Conservation (phyloP, 1,284 basidiomycete species). For the Abortiporus biennis region DNA sequence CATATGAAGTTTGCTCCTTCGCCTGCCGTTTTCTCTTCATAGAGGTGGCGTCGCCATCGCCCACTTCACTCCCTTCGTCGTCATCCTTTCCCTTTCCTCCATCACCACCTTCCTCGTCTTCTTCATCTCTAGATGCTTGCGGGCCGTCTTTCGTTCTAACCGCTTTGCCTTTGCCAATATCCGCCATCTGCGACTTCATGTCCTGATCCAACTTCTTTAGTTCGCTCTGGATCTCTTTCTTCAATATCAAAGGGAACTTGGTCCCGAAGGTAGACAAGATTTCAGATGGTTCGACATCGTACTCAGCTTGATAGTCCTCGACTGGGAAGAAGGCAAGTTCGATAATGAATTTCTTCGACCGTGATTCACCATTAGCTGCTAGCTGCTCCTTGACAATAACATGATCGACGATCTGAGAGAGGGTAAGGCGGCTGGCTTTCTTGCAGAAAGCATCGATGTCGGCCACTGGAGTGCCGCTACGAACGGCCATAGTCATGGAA, state of each 20-base stretch:
- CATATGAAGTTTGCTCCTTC: slow-evolving; percentile 51
- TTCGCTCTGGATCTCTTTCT: slow-evolving; percentile 83
- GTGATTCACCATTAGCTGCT: slow-evolving; percentile 58
- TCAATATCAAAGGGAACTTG: slow-evolving; percentile 80
- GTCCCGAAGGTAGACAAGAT: slow-evolving; percentile 72
- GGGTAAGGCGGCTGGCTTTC: slow-evolving; percentile 78
- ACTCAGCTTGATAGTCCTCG: slow-evolving; percentile 82
- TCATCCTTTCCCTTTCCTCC: slow-evolving; percentile 37
- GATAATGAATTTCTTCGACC: slow-evolving; percentile 81
- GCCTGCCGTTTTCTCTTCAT: slow-evolving; percentile 42
- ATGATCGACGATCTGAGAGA: slow-evolving; percentile 87
- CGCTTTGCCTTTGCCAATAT: slow-evolving; percentile 77
- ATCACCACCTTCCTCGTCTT: slow-evolving; percentile 57
- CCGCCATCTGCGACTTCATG: slow-evolving; percentile 72
- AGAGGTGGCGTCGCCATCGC: slow-evolving; percentile 25
- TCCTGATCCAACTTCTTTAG: slow-evolving; percentile 85
- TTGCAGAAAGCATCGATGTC: slow-evolving; percentile 85
- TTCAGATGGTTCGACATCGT: slow-evolving; percentile 72
- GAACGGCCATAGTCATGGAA: slow-evolving; percentile 91
- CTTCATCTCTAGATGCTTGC: slow-evolving; percentile 34
- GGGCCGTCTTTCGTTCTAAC: slow-evolving; percentile 38
- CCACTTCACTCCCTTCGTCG: slow-evolving; percentile 32
- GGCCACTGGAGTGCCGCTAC: slow-evolving; percentile 42
- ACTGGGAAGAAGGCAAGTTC: slow-evolving; percentile 84
- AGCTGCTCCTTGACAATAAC: slow-evolving; percentile 83